Conservation (phyloP, 345 rosid genomes). For the Garcia nutans region DNA sequence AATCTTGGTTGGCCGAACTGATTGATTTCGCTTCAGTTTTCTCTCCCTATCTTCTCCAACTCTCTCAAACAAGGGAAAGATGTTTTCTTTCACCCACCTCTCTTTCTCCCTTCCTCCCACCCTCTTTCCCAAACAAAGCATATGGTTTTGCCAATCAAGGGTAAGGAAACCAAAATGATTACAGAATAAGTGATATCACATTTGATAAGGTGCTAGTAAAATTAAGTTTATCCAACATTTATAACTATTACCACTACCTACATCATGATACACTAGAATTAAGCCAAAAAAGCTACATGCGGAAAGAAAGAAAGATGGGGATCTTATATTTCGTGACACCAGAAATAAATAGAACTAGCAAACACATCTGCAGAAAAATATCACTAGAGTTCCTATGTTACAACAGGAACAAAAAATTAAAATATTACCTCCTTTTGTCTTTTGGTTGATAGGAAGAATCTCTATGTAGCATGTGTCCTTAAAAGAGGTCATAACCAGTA, state of each 20-base stretch:
- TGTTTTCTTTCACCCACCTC: too few relatives aligned
- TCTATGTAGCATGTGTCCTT: constrained; percentile 86
- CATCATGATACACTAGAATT: neutral
- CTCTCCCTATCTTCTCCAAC: too few relatives aligned
- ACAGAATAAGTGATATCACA: neutral
- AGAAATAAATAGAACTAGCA: neutral
- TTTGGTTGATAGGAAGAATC: constrained; percentile 68
- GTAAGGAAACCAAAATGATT: neutral
- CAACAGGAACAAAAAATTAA: constrained; percentile 10
- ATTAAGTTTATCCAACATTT: neutral
- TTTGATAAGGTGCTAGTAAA: neutral
- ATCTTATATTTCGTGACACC: neutral
- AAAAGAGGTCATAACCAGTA: constrained; percentile 79
- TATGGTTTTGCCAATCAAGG: neutral
- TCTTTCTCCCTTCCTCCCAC: too few relatives aligned
- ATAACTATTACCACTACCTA: neutral
- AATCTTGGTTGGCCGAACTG: too few relatives aligned
- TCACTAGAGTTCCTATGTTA: neutral
- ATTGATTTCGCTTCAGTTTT: too few relatives aligned
- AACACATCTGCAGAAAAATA: constrained; percentile 2
- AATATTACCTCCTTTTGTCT: constrained; percentile 61
- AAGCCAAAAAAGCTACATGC: neutral
- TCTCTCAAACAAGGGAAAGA: too few relatives aligned
- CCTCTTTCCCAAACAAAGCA: neutral
- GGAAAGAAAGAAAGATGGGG: neutral